Evolutionary conservation across 345 rosid genomes (phyloP).

Genomic region (Arabis hirsuta): DNA sequence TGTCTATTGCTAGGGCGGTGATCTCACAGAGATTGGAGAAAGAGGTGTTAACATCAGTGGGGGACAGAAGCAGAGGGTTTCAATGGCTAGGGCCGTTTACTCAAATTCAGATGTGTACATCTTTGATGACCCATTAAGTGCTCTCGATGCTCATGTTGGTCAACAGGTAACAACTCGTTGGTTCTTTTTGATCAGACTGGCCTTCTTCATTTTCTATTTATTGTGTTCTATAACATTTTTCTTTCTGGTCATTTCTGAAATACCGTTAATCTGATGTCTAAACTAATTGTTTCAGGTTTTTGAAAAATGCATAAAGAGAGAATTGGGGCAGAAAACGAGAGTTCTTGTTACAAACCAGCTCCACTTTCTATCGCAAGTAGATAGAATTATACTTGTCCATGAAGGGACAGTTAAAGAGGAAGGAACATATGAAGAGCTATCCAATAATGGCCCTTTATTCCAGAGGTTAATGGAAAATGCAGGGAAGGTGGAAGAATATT

Average conservation of each 20-base stretch:
- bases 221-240: background rate
- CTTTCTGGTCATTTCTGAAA: background rate
- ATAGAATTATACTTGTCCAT: slow-evolving; percentile 87
- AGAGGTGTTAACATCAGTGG: slow-evolving; percentile 92
- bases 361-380: slow-evolving; percentile 97
- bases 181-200: background rate
- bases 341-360: slow-evolving; percentile 99
- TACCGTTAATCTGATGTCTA: slow-evolving; percentile 2
- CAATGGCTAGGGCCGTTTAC: slow-evolving; percentile 78
- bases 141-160: slow-evolving; percentile 88
- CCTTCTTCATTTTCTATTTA: slow-evolving; percentile 19
- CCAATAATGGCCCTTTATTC: slow-evolving; percentile 70
- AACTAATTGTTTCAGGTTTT: slow-evolving; percentile 66
- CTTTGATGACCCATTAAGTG: slow-evolving; percentile 81
- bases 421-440: slow-evolving; percentile 94
- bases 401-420: slow-evolving; percentile 94
- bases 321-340: slow-evolving; percentile 78
- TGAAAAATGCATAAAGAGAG: slow-evolving; percentile 91
- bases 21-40: slow-evolving; percentile 79
- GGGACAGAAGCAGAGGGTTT: slow-evolving; percentile 88
- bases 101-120: slow-evolving; percentile 70
- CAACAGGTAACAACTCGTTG: slow-evolving; percentile 70
- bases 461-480: slow-evolving; percentile 97
- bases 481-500: slow-evolving; percentile 96
- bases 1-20: slow-evolving; percentile 56